Evolutionary conservation across 495 filamentous ascomycete species (phyloP).

Genomic region (Trichoderma reesei): DNA sequence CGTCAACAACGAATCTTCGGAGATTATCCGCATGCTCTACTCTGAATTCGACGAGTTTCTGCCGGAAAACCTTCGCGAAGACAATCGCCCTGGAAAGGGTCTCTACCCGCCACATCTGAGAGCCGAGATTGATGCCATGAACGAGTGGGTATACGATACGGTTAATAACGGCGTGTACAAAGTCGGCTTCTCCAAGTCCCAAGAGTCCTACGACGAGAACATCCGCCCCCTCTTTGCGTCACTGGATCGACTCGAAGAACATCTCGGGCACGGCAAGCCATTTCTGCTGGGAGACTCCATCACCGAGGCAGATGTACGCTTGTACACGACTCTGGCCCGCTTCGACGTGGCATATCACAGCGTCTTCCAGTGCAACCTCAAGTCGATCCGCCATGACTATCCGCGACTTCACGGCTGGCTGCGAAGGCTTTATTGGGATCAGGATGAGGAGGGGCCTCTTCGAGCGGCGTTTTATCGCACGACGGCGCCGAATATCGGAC

Average conservation of each 20-base stretch:
- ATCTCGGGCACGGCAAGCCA: constrained; percentile 46
- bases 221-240: constrained; percentile 58
- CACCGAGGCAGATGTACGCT: constrained; percentile 68
- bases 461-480: constrained; percentile 39
- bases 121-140: constrained; percentile 59
- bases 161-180: constrained; percentile 83
- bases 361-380: constrained; percentile 75
- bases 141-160: constrained; percentile 74
- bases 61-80: constrained; percentile 46
- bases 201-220: constrained; percentile 62
- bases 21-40: constrained; percentile 62
- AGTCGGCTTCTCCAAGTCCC: constrained; percentile 36
- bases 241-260: constrained; percentile 57
- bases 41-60: constrained; percentile 65
- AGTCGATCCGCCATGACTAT: constrained; percentile 67
- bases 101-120: constrained; percentile 52
- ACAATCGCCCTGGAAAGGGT: constrained; percentile 34
- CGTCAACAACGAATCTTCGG: constrained; percentile 67
- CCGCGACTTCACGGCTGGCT: constrained; percentile 61
- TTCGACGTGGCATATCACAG: constrained; percentile 76
- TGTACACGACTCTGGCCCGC: constrained; percentile 69
- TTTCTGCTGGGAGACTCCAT: constrained; percentile 55
- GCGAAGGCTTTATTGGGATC: constrained; percentile 58
- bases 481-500: constrained; percentile 37
- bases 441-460: constrained; percentile 27